A percentile compares a stretch with the other conserved stretches of the same genome.
Conservation (phyloP, 441 rosid species). For the Erysimum cheiri region DNA sequence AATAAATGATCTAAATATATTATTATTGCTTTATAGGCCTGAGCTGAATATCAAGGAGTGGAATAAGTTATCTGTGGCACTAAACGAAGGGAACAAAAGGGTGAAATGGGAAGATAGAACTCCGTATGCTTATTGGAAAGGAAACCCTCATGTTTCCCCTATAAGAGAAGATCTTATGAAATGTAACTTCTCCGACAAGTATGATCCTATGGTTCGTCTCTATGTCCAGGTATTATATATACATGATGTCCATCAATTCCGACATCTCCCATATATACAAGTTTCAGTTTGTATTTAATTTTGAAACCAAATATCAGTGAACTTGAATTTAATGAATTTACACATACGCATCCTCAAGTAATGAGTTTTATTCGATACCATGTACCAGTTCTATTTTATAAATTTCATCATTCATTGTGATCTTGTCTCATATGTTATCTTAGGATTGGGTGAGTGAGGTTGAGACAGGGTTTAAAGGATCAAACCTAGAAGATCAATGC, state of each 20-base stretch:
- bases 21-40: slow-evolving; percentile 39
- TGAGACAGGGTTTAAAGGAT: slow-evolving; percentile 47
- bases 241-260: neutral
- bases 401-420: neutral
- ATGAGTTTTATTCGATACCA: neutral
- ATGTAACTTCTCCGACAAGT: slow-evolving; percentile 51
- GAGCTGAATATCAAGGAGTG: slow-evolving; percentile 63
- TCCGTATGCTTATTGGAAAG: slow-evolving; percentile 69
- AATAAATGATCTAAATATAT: neutral
- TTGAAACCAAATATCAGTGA: neutral
- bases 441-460: slow-evolving; percentile 58
- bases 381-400: neutral
- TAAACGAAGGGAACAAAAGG: slow-evolving; percentile 52
- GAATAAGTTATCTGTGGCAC: slow-evolving; percentile 44
- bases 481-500: slow-evolving; percentile 62
- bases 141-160: slow-evolving; percentile 52
- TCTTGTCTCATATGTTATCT: neutral
- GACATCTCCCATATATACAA: neutral
- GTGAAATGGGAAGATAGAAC: slow-evolving; percentile 55
- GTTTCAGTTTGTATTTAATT: neutral
- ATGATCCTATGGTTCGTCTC: slow-evolving; percentile 53
- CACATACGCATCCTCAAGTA: neutral
- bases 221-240: slow-evolving; percentile 42
- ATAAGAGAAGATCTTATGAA: slow-evolving; percentile 48
- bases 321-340: neutral